These are phyloP conservation scores for Beauveria brongniartii DNA, from an alignment of 2,329 filamentous ascomycete species.

Conservation along the genomic window DNA sequence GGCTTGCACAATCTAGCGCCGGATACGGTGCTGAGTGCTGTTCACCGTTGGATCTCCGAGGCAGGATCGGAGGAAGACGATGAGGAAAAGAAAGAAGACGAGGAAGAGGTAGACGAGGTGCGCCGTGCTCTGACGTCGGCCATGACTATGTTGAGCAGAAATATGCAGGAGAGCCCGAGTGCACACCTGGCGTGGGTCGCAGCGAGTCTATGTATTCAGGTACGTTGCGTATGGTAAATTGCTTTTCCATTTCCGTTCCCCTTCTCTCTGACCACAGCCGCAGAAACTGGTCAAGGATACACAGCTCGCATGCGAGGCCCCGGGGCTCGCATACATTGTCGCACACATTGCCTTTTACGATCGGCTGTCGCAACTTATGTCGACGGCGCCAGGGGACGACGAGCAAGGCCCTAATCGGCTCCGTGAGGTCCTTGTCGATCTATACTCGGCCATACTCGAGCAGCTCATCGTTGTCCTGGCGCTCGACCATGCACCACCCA, in stretches of 20 bases:
- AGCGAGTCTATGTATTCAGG: neutral
- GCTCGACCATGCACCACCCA: neutral
- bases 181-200: neutral
- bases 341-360: neutral
- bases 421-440: neutral
- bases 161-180: neutral
- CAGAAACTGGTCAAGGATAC: neutral
- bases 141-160: neutral
- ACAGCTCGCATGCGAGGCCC: neutral
- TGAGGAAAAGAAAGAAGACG: neutral
- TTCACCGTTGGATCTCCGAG: neutral
- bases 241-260: neutral
- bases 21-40: neutral
- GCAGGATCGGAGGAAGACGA: neutral
- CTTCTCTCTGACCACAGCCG: neutral
- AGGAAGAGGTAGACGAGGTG: neutral
- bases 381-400: neutral
- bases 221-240: neutral
- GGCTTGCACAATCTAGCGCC: neutral
- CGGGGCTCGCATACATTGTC: neutral
- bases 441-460: neutral
- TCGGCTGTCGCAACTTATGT: neutral
- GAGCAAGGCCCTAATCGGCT: neutral
- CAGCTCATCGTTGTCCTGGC: neutral
- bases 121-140: neutral